Percentiles rank a stretch among this genome's conserved stretches.
Conservation (phyloP, 768 basidiomycete species). For the Podaxis sp. region DNA sequence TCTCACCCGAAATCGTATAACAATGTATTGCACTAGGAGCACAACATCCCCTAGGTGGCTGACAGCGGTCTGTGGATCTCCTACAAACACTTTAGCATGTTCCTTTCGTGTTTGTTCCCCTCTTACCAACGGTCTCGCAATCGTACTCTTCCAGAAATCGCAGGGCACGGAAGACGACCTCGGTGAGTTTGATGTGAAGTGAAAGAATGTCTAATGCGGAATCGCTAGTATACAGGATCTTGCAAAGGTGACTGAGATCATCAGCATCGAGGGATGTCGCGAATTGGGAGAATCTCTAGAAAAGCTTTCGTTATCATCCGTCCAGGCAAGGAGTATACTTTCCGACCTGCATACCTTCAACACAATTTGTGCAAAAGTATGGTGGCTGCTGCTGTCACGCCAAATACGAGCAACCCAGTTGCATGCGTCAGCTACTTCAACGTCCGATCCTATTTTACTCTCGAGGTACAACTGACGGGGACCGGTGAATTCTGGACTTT, state of each 20-base stretch:
- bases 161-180: constrained; percentile 63
- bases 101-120: background rate
- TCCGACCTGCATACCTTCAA: constrained; percentile 46
- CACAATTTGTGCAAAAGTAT: constrained; percentile 54
- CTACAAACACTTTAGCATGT: constrained; percentile 33
- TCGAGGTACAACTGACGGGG: constrained; percentile 53
- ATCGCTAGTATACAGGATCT: constrained; percentile 58
- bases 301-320: background rate
- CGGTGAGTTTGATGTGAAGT: constrained; percentile 62
- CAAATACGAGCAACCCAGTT: constrained; percentile 47
- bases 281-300: constrained; percentile 59
- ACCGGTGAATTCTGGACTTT: constrained; percentile 9
- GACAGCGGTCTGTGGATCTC: constrained; percentile 82
- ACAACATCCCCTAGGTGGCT: constrained; percentile 80
- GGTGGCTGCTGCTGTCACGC: constrained; percentile 57
- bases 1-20: constrained; percentile 65
- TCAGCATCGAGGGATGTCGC: constrained; percentile 62
- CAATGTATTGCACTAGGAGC: constrained; percentile 64
- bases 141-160: constrained; percentile 70
- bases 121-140: constrained; percentile 77
- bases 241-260: constrained; percentile 68
- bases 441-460: constrained; percentile 55
- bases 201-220: constrained; percentile 66
- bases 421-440: constrained; percentile 34
- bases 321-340: background rate